Conservation (phyloP, 1,139 yeast species). For the Kodamaea ohmeri region DNA sequence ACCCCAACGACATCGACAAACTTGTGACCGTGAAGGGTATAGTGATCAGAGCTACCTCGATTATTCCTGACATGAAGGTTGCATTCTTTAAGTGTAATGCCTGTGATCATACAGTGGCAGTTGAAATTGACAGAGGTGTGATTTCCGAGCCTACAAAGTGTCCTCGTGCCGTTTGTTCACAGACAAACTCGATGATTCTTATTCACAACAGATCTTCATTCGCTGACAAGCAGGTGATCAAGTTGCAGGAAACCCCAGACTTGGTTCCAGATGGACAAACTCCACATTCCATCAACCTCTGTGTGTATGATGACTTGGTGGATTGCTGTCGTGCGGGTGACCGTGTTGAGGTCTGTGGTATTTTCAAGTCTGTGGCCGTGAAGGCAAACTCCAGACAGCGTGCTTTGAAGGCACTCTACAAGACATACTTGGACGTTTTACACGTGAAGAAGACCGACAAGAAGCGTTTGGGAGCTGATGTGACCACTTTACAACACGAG, state of each 20-base stretch:
- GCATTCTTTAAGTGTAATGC: slow-evolving; percentile 95
- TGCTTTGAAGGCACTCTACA: slow-evolving; percentile 77
- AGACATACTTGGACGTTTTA: slow-evolving; percentile 91
- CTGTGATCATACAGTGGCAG: slow-evolving; percentile 89
- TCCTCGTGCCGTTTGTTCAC: slow-evolving; percentile 86
- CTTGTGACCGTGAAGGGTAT: slow-evolving; percentile 88
- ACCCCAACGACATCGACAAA: slow-evolving; percentile 94
- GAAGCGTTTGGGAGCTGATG: slow-evolving; percentile 77
- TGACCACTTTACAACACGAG: slow-evolving; percentile 55
- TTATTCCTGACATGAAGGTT: slow-evolving; percentile 96
- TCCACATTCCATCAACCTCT: slow-evolving; percentile 90
- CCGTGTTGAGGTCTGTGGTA: slow-evolving; percentile 91
- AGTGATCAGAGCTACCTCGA: slow-evolving; percentile 82
- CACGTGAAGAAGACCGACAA: slow-evolving; percentile 86
- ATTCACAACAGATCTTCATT: slow-evolving; percentile 90
- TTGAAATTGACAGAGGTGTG: slow-evolving; percentile 91
- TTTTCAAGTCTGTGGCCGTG: slow-evolving; percentile 89
- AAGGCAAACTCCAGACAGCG: slow-evolving; percentile 84
- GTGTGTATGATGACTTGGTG: slow-evolving; percentile 94
- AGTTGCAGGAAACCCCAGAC: slow-evolving; percentile 96
- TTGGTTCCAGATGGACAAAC: slow-evolving; percentile 99
- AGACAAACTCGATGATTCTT: slow-evolving; percentile 81
- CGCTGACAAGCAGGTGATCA: slow-evolving; percentile 92
- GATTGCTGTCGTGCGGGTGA: slow-evolving; percentile 97
- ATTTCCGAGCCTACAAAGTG: slow-evolving; percentile 92